Conservation (phyloP, 371 early-diverging fungal species). For the Syncephalastrum monosporum region DNA sequence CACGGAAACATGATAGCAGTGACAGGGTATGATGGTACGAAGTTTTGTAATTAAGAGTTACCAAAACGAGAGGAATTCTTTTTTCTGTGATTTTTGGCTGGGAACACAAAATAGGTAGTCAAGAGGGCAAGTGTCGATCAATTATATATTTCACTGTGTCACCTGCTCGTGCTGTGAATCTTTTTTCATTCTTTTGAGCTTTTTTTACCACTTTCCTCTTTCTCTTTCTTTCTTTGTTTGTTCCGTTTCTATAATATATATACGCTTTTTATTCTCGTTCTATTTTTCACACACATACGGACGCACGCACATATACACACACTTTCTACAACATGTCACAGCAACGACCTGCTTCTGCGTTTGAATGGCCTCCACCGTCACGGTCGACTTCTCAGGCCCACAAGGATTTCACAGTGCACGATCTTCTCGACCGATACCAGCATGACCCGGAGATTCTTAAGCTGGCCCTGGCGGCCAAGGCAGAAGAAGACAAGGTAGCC, state of each 20-base stretch:
- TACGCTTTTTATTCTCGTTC: too few relatives aligned
- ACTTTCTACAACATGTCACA: constrained; percentile 10
- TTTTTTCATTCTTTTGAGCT: constrained; percentile 2
- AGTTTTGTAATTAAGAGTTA: too few relatives aligned
- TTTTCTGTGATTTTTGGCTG: too few relatives aligned
- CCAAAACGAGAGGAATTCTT: too few relatives aligned
- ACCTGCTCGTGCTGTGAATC: too few relatives aligned
- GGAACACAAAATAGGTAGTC: too few relatives aligned
- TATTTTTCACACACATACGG: not conserved
- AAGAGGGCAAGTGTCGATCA: too few relatives aligned
- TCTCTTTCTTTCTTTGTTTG: not conserved
- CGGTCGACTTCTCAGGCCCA: constrained; percentile 2
- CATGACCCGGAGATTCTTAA: constrained; percentile 34
- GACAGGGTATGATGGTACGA: too few relatives aligned
- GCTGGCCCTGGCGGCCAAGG: constrained; percentile 32
- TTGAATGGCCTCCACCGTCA: constrained; percentile 17
- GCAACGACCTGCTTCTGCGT: constrained; percentile 16
- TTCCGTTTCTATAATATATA: not conserved
- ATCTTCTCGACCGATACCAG: constrained; percentile 31
- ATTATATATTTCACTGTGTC: too few relatives aligned
- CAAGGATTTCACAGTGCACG: constrained; percentile 27
- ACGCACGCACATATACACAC: not conserved
- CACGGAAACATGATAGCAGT: too few relatives aligned
- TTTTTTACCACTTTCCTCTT: constrained; percentile 1
- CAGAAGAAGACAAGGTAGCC: constrained; percentile 55